Evolutionary conservation across 2,329 filamentous ascomycete genomes (phyloP).

Genomic region (Neofusicoccum sp.): DNA sequence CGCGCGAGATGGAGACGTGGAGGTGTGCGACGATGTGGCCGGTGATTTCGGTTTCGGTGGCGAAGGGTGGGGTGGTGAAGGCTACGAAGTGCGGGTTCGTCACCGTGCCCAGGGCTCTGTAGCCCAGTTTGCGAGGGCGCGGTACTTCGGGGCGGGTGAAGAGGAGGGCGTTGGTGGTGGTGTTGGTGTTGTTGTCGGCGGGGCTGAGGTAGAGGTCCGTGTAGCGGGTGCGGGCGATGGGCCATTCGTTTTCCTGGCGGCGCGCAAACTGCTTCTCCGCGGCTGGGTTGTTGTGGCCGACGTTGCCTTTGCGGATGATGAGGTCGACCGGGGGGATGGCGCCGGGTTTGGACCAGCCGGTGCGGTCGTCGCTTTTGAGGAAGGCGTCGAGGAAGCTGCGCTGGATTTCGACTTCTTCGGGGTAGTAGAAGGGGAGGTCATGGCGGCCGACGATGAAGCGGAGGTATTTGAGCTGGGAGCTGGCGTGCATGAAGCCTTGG

Average conservation of each 20-base stretch:
- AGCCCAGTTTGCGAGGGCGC: slow-evolving; percentile 50
- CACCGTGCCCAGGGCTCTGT: slow-evolving; percentile 62
- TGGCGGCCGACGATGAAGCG: slow-evolving; percentile 71
- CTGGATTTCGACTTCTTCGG: slow-evolving; percentile 69
- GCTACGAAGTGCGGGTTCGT: slow-evolving; percentile 57
- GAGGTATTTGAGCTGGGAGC: slow-evolving; percentile 69
- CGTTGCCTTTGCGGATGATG: slow-evolving; percentile 65
- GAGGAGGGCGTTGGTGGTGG: slow-evolving; percentile 43
- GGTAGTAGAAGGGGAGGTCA: slow-evolving; percentile 73
- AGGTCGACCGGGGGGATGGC: slow-evolving; percentile 63
- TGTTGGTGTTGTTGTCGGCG: slow-evolving; percentile 42
- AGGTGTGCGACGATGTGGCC: slow-evolving; percentile 68
- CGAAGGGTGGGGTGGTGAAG: slow-evolving; percentile 62
- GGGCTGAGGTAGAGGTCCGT: slow-evolving; percentile 58
- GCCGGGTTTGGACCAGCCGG: slow-evolving; percentile 62
- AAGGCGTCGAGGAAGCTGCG: slow-evolving; percentile 71
- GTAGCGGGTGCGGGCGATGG: slow-evolving; percentile 66
- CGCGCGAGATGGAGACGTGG: slow-evolving; percentile 58
- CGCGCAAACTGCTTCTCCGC: slow-evolving; percentile 59
- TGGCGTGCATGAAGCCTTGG: slow-evolving; percentile 64
- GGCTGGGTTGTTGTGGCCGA: slow-evolving; percentile 66
- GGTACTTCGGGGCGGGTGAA: slow-evolving; percentile 24
- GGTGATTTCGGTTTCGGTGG: slow-evolving; percentile 68
- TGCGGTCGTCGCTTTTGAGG: slow-evolving; percentile 65
- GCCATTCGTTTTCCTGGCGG: slow-evolving; percentile 66